phyloP scores from a whole-genome alignment of 208 protist genomes.

The Herpetomonas tarakana region DNA sequence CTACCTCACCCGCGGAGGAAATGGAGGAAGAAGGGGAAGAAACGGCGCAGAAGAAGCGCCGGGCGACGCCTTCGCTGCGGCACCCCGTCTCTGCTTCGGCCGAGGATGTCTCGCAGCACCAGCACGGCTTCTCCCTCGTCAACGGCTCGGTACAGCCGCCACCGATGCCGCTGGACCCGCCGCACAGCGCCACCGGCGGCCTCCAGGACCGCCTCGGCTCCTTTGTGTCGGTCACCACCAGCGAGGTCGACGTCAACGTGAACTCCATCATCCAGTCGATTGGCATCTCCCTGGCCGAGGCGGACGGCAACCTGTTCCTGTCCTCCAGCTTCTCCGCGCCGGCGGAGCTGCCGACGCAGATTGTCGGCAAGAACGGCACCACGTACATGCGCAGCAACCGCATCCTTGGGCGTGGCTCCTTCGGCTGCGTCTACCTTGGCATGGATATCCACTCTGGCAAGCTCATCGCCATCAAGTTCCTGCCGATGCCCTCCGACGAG shows the following conservation, averaged over 20 bases:
- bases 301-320: conserved; percentile 8
- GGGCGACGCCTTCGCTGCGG: not conserved
- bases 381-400: conserved; percentile 70
- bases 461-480: conserved; percentile 83
- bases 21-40: too few species aligned
- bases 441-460: conserved; percentile 81
- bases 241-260: conserved; percentile 9
- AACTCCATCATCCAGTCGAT: conserved; percentile 42
- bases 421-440: conserved; percentile 83
- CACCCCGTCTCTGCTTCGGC: not conserved
- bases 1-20: too few species aligned
- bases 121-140: not conserved
- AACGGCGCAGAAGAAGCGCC: not conserved
- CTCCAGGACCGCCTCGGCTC: not conserved
- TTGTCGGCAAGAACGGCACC: conserved; percentile 76
- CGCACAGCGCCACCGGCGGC: conserved; percentile 4
- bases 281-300: conserved; percentile 25
- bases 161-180: not conserved
- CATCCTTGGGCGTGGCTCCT: conserved; percentile 84
- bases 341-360: conserved; percentile 35
- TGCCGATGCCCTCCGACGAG: conserved; percentile 70
- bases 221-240: conserved; percentile 1
- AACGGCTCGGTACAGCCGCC: not conserved
- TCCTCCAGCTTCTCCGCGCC: conserved; percentile 7
- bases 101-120: not conserved